Evolutionary conservation across 345 rosid species (phyloP).

Genomic region (Citrus inodora): DNA sequence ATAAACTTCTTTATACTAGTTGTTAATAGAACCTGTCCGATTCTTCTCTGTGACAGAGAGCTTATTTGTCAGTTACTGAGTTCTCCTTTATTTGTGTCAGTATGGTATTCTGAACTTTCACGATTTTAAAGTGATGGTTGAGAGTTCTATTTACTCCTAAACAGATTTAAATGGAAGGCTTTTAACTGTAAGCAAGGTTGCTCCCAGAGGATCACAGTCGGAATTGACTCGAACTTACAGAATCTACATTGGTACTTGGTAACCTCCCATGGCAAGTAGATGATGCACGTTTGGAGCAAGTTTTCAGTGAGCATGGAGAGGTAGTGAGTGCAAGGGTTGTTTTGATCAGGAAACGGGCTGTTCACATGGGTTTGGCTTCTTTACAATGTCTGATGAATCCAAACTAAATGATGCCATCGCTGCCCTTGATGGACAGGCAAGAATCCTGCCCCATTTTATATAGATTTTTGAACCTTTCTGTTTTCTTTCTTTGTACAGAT

Average conservation of each 20-base stretch:
- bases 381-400: conserved; percentile 39
- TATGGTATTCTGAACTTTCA: too few species aligned
- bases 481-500: neutral
- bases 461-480: neutral
- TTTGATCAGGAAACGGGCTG: conserved; percentile 49
- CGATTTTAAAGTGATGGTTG: neutral
- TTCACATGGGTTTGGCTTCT: conserved; percentile 58
- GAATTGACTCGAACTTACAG: conserved; percentile 30
- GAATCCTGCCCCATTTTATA: neutral
- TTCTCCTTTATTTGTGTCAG: neutral
- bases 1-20: neutral
- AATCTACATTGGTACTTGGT: conserved; percentile 50
- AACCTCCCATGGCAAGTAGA: conserved; percentile 49
- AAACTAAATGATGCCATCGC: conserved; percentile 53
- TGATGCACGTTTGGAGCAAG: conserved; percentile 38
- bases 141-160: conserved; percentile 2
- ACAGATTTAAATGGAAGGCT: conserved; percentile 42
- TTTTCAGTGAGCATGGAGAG: conserved; percentile 49
- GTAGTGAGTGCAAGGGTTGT: conserved; percentile 44
- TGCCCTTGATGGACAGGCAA: conserved; percentile 56
- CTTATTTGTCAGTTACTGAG: neutral
- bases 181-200: conserved; percentile 43
- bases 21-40: neutral
- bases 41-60: neutral
- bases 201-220: conserved; percentile 35